Evolutionary conservation across 805 yeast species (phyloP), one percentile per base, ranked within the genome.

Genomic region (Pichia heedii): DNA sequence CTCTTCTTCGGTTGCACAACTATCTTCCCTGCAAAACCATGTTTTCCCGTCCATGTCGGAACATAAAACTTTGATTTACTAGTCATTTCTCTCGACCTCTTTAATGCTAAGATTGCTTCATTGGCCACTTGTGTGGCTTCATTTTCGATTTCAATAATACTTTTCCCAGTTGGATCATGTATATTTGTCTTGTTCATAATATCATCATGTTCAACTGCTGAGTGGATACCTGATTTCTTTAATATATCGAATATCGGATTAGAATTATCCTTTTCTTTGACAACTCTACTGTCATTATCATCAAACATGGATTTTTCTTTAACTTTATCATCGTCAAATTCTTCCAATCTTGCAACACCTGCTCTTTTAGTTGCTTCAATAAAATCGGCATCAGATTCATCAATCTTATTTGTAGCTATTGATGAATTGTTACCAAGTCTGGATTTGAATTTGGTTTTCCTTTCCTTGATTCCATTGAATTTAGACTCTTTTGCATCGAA

Each of bases 11-110:
- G 11, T 27, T 26, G 36, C n/a, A n/a, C 21, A 9, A n/a, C 15
- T 8, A 12, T 16, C 33, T 69, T 74, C 1, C 96, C 96, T 0
- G 96, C 96, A 18, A 66, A 61, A 0, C 98, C 98, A 68, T 81
- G 86, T 51, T 76, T 76, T 0, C 98, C 98, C 0, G 98, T 90
- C 94, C 97, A 93, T 0, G 98, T 90, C 0, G 97, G 97, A 0
- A 83, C 79, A 5, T 95, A 95, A 26, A 89, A 68, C 22, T 59
- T 60, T 2, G 73, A 62, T 34, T 53, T 54, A 27, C 70, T 58
- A 0, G 88, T 69, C 20, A 65, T 57, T 38, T 64, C 68, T 34
- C 88, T 63, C 0, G 96, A 85, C 46, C 74, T 73, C 42, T 74
- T 68, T 44, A 84, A 60, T 0, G 80, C 81, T 39, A 68, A 68